These are phyloP conservation scores for Agaricales sp. DNA, from an alignment of 1,284 basidiomycete genomes.

Conservation along the genomic window DNA sequence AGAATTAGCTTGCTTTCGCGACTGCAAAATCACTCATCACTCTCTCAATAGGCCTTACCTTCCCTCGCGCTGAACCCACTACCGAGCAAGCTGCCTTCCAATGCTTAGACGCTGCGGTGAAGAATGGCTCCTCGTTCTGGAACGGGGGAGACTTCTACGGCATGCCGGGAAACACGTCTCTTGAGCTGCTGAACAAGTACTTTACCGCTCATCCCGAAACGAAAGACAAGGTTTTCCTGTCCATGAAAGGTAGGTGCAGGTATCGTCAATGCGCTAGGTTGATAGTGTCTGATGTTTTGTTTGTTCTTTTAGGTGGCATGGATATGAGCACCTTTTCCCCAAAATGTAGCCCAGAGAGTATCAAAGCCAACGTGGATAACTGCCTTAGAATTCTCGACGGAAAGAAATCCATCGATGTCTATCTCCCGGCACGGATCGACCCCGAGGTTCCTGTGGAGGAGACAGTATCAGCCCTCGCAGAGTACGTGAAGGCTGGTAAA, in stretches of 20 bases:
- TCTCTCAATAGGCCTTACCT: no score
- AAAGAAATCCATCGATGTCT: conserved; percentile 25
- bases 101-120: conserved; percentile 6
- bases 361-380: conserved; percentile 17
- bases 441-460: conserved; percentile 11
- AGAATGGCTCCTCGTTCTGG: not conserved
- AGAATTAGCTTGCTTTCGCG: no score
- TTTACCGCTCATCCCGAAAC: conserved; percentile 32
- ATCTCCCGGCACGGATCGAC: conserved; percentile 16
- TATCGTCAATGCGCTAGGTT: not conserved
- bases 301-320: not conserved
- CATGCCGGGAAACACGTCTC: not conserved
- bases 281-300: no score
- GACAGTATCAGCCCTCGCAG: conserved; percentile 8
- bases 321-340: not conserved
- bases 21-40: no score
- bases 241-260: conserved; percentile 10
- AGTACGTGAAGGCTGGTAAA: conserved; percentile 19
- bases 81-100: conserved; percentile 28
- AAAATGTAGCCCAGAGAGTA: not conserved
- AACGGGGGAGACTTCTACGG: conserved; percentile 1
- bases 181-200: conserved; percentile 17
- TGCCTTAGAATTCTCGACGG: conserved; percentile 20
- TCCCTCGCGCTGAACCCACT: no score
- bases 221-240: conserved; percentile 28